phyloP scores from a whole-genome alignment of 2,329 filamentous ascomycete genomes.

The Mariannaea sp. region DNA sequence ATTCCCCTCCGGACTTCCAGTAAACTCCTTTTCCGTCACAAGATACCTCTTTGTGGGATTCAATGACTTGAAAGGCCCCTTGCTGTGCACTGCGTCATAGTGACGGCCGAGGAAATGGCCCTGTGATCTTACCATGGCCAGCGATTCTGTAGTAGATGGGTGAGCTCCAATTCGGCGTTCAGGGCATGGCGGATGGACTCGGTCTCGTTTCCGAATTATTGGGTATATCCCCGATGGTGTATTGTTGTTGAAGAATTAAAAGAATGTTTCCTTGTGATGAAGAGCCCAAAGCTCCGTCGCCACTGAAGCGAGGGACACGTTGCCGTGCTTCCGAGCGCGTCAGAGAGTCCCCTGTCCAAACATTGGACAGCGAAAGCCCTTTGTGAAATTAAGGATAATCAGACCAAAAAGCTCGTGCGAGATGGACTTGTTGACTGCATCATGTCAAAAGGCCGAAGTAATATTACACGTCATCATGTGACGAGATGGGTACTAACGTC shows the following conservation, averaged over 20 bases:
- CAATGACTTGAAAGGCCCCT: conserved; percentile 13
- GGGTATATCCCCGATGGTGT: background rate
- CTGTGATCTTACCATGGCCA: background rate
- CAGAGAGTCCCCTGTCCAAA: background rate
- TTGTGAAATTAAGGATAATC: background rate
- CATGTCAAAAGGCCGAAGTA: background rate
- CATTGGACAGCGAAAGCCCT: background rate
- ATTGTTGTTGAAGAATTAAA: background rate
- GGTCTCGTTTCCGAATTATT: background rate
- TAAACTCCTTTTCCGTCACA: conserved; percentile 4
- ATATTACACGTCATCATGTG: too few relatives aligned
- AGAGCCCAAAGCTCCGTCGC: conserved; percentile 2
- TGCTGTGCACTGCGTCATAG: conserved; percentile 17
- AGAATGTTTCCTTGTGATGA: conserved; percentile 1
- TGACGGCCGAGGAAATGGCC: conserved; percentile 20
- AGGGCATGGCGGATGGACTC: background rate
- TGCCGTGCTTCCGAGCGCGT: conserved; percentile 14
- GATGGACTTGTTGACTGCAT: background rate
- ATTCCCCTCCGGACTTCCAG: background rate
- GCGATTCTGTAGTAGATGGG: background rate
- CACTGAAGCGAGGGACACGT: conserved; percentile 3
- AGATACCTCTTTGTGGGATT: conserved; percentile 22
- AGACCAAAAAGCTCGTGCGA: background rate
- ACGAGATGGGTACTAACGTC: too few relatives aligned
- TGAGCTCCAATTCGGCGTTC: background rate